phyloP scores from a whole-genome alignment of 345 rosid genomes.

The Lagerstroemia speciosa region DNA sequence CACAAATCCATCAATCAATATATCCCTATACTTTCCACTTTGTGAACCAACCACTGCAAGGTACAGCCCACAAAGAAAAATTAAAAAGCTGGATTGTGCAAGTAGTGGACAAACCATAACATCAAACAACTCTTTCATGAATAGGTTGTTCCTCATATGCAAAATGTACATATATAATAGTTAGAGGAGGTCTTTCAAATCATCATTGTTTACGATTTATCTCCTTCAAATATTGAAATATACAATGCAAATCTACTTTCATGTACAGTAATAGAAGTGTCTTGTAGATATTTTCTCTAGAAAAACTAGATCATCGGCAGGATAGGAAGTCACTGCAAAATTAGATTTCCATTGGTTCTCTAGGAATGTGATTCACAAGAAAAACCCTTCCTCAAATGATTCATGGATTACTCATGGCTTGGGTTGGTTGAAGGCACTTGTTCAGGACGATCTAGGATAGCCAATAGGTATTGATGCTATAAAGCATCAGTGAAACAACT shows the following conservation, averaged over 20 bases:
- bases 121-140: neutral
- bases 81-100: slow-evolving; percentile 1
- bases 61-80: slow-evolving; percentile 8
- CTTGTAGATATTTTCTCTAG: no score
- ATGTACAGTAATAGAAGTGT: no score
- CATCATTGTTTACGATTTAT: neutral
- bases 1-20: slow-evolving; percentile 89
- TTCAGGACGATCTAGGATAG: neutral
- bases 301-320: no score
- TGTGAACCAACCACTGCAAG: slow-evolving; percentile 44
- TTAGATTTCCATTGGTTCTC: no score
- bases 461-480: neutral
- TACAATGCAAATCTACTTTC: no score
- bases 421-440: neutral
- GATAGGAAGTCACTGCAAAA: no score
- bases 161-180: neutral
- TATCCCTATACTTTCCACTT: slow-evolving; percentile 56
- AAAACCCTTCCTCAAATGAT: neutral
- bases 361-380: neutral
- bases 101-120: neutral
- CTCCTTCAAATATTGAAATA: no score
- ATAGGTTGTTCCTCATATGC: neutral
- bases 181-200: neutral
- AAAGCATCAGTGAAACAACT: neutral
- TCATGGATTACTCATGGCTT: neutral